Percentiles rank a stretch among this genome's conserved stretches.
phyloP scores from a whole-genome alignment of 2,329 filamentous ascomycete species.

The Arthrobotrys musiformis region DNA sequence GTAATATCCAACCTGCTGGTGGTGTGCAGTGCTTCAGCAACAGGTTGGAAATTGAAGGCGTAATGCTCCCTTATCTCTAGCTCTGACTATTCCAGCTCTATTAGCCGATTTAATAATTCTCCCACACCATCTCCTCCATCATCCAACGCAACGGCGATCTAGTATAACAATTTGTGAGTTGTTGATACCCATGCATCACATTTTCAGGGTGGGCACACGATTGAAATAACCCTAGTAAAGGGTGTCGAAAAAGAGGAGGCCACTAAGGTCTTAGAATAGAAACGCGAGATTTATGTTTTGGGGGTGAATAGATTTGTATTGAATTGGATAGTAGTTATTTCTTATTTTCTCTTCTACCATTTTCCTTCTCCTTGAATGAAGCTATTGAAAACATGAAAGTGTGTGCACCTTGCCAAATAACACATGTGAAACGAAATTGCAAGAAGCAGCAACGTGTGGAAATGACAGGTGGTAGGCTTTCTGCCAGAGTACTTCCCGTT shows the following conservation, averaged over 20 bases:
- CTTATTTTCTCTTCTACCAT: background rate
- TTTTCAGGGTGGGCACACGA: background rate
- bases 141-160: background rate
- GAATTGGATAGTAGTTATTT: background rate
- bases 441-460: conserved; percentile 1
- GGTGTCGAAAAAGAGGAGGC: background rate
- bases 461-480: conserved; percentile 14
- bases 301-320: background rate
- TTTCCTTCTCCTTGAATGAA: too few relatives aligned
- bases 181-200: conserved; percentile 18
- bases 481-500: conserved; percentile 34
- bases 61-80: conserved; percentile 12
- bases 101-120: conserved; percentile 11
- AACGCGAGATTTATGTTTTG: too few relatives aligned
- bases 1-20: conserved; percentile 7
- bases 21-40: conserved; percentile 5
- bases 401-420: conserved; percentile 13
- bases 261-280: background rate
- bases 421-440: conserved; percentile 16
- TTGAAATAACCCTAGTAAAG: background rate
- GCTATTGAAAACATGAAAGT: conserved; percentile 35
- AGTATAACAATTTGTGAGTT: conserved; percentile 1
- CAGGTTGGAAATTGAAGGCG: conserved; percentile 22
- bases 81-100: background rate
- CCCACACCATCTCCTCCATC: background rate